phyloP scores from a whole-genome alignment of 768 basidiomycete species.

The Cantharellus anzutake region DNA sequence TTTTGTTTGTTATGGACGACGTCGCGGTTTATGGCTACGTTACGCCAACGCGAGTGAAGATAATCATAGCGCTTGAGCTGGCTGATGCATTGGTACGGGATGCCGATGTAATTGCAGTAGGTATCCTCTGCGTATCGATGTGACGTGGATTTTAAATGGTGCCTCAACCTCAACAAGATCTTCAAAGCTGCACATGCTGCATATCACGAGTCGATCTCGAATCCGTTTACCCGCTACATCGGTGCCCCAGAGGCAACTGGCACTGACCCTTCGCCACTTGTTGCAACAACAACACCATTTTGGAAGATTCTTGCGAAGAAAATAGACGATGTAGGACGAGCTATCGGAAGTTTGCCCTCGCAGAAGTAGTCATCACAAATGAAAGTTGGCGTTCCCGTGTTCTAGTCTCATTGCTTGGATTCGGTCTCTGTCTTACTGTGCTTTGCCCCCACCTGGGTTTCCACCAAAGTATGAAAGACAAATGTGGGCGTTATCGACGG shows the following conservation, averaged over 20 bases:
- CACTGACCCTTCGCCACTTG: constrained; percentile 32
- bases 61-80: constrained; percentile 60
- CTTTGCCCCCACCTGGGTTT: not conserved
- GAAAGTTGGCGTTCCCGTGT: not conserved
- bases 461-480: not conserved
- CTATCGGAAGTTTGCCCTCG: constrained; percentile 17
- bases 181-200: constrained; percentile 83
- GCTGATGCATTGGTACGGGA: constrained; percentile 71
- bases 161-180: constrained; percentile 27
- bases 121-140: constrained; percentile 12
- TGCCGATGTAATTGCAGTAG: constrained; percentile 53
- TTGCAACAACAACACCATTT: constrained; percentile 25
- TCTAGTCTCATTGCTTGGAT: not conserved
- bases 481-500: not conserved
- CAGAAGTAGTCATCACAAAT: not conserved
- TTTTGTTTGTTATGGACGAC: constrained; percentile 83
- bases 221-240: constrained; percentile 67
- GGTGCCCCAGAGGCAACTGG: constrained; percentile 25
- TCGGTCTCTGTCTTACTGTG: not conserved
- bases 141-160: not conserved
- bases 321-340: constrained; percentile 56
- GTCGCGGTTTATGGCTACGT: constrained; percentile 86
- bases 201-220: constrained; percentile 64
- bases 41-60: constrained; percentile 74
- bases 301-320: constrained; percentile 52